A percentile compares a stretch with the other conserved stretches of the same genome.
Conservation (phyloP, 2,329 filamentous ascomycete species). For the Cladosporium cucumerinum region DNA sequence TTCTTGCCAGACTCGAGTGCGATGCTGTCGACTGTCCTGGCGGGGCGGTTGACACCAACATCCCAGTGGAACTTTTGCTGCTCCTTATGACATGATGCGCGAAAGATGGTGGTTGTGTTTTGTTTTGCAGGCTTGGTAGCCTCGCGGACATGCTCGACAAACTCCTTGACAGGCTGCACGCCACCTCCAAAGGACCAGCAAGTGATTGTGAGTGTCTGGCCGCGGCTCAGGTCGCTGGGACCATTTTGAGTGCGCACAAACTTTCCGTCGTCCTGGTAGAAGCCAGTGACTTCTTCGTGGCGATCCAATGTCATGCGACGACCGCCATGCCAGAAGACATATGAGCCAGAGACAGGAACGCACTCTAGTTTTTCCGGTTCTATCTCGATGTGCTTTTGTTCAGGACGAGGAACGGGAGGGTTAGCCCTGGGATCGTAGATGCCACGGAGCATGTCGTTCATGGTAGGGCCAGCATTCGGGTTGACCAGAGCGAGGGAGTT, state of each 20-base stretch:
- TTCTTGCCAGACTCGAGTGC: constrained; percentile 67
- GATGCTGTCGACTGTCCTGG: constrained; percentile 69
- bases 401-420: not conserved
- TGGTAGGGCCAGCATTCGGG: not conserved
- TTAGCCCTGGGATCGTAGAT: not conserved
- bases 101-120: constrained; percentile 23
- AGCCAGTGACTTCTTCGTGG: constrained; percentile 8
- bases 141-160: constrained; percentile 46
- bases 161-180: constrained; percentile 34
- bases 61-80: constrained; percentile 33
- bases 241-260: constrained; percentile 14
- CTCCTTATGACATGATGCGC: constrained; percentile 9
- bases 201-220: constrained; percentile 19
- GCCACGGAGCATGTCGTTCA: not conserved
- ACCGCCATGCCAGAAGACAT: constrained; percentile 13
- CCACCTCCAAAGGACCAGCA: constrained; percentile 25
- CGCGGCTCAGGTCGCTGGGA: not conserved
- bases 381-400: not conserved
- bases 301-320: constrained; percentile 8
- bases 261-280: constrained; percentile 6
- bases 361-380: constrained; percentile 23
- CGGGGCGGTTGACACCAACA: constrained; percentile 51
- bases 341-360: constrained; percentile 28
- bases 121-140: constrained; percentile 33
- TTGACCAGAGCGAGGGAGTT: constrained; percentile 7